Evolutionary conservation across 306 rosid species (phyloP).

Genomic region (Cyclanthera cordifolia): DNA sequence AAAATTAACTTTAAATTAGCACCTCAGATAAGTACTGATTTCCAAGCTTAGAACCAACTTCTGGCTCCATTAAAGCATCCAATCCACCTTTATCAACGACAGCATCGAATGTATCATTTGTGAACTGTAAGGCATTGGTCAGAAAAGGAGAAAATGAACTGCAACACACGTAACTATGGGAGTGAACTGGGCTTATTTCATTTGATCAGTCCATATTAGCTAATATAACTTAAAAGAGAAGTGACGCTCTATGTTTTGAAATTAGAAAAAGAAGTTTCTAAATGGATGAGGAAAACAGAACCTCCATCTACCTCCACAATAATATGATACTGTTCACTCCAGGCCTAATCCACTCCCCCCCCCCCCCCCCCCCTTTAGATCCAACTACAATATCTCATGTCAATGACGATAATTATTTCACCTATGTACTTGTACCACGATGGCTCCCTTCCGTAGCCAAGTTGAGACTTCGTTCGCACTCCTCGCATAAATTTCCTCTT

Average conservation of each 20-base stretch:
- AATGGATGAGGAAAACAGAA: too few relatives aligned
- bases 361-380: too few relatives aligned
- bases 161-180: background rate
- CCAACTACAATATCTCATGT: too few relatives aligned
- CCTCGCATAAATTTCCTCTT: background rate
- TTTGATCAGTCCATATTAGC: background rate
- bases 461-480: too few relatives aligned
- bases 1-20: background rate
- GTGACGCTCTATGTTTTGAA: background rate
- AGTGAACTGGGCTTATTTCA: background rate
- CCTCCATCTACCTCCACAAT: too few relatives aligned
- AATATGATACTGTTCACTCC: too few relatives aligned
- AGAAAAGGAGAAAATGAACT: background rate
- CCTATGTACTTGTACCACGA: too few relatives aligned
- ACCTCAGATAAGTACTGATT: conserved; percentile 73
- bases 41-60: conserved; percentile 69
- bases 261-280: background rate
- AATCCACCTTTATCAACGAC: conserved; percentile 90
- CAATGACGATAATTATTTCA: too few relatives aligned
- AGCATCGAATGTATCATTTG: conserved; percentile 37
- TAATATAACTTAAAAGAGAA: background rate
- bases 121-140: conserved; percentile 33
- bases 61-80: conserved; percentile 97
- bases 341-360: too few relatives aligned
- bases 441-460: too few relatives aligned